Evolutionary conservation across 2,329 filamentous ascomycete species (phyloP), one percentile per base, ranked within the genome.

Genomic region (Aspergillus viridinutans): DNA sequence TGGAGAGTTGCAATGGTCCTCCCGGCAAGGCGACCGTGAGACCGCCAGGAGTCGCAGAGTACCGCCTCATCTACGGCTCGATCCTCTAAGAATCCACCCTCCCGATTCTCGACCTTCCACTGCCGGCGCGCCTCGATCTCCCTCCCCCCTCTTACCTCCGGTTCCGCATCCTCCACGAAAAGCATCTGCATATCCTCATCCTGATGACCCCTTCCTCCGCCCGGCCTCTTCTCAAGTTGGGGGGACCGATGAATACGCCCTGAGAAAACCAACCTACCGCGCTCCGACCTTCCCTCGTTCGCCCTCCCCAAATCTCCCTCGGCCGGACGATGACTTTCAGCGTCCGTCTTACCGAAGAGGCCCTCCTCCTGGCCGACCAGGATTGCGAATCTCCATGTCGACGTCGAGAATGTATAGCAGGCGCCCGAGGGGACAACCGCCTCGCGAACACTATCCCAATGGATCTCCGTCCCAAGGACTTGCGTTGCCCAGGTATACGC

Each of bases 341-440:
- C 60, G 64, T 32, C 59, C 59, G n/a, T 59, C 57, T 49, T 61
- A 64, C 52, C 68, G 66, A 50, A 72, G 63, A 45, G 59, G 61
- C 29, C 43, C 43, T 23, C 62, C 64, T 23, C 69, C 69, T 1
- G 56, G 60, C 6, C 66, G 66, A 52, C 65, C 67, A 4, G 67
- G 65, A 1, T 61, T 73, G 35, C 69, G 70, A 14, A 73, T 72
- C n/a, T 73, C 73, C 26, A 71, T 71, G 64, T 75, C 74, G 25
- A 69, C 69, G 21, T 70, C 72, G 9, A 66, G 68, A 49, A 55
- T 74, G 50, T 63, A 72, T 28, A 64, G 53, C 55, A 68, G 62
- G 52, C 69, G 66, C 3, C 70, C 67, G 7, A 65, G 63, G 47
- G 60, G 58, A 6, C 65, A 65, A 32, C 63, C 66, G 28, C 61